Evolutionary conservation across 1,284 basidiomycete species (phyloP), one percentile per base, ranked within the genome.

Genomic region (Schizophyllum amplum): DNA sequence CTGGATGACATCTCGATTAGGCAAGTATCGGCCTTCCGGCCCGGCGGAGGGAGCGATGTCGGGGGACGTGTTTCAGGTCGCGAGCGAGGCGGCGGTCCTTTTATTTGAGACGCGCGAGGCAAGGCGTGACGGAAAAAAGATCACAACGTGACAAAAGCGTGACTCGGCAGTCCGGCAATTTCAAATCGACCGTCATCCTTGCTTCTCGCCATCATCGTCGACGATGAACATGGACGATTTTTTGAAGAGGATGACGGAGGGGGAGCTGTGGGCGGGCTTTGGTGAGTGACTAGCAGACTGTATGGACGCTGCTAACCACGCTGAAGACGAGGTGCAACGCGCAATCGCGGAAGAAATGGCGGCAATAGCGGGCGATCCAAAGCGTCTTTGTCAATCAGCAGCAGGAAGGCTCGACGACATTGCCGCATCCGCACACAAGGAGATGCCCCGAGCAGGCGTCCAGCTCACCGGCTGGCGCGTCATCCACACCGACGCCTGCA

Each of bases 401-500:
- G n/a, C n/a, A 42, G 13, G 59, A 24, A 58, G 61, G 23, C 54
- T 77, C 15, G 65, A 71, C n/a, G 49, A 57, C 9, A 59, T 81
- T 24, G 67, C 75, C 46, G 49, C 62, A n/a, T 55, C 59, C 2
- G 70, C 78, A 0, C 68, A 76, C 60, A 9, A 42, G 33, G 33
- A 55, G 54, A 27, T 55, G 47, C 48, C 48, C 48, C 24, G 21
- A 9, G 48, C 48, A 13, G 48, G 48, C 11, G 56, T 54, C 26
- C 63, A 63, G 49, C 63, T 67, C 52, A 63, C 58, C 46, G 68
- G 67, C n/a, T 86, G 83, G 82, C 75, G 83, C 57, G 73, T 77
- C 59, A 58, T 86, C 23, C 87, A 87, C 65, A 84, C 84, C 42
- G 84, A 89, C 58, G 76, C 80, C n/a, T 79, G 74, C 59, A 71